A percentile compares a stretch with the other conserved stretches of the same genome.
phyloP scores from a whole-genome alignment of 208 protist species.

The Trypanosoma lewisi region DNA sequence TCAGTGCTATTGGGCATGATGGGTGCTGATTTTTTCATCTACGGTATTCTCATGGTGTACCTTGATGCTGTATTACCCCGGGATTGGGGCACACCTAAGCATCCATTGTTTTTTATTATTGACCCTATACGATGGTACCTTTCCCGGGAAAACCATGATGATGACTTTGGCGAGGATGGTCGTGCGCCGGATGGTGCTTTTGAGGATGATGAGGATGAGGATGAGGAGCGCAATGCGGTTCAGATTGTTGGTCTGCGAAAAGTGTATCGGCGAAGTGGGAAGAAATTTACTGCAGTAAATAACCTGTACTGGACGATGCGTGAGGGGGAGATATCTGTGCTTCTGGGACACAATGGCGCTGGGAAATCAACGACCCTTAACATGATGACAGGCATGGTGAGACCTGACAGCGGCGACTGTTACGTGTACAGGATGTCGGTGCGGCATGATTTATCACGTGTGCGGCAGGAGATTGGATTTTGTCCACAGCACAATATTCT shows the following conservation, averaged over 20 bases:
- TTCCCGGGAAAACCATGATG: background rate
- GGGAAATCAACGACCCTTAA: slow-evolving; percentile 51
- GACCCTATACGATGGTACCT: slow-evolving; percentile 27
- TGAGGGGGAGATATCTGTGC: slow-evolving; percentile 65
- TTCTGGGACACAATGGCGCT: slow-evolving; percentile 75
- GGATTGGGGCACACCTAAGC: slow-evolving; percentile 57
- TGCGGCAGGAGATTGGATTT: slow-evolving; percentile 71
- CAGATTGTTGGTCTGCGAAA: slow-evolving; percentile 37
- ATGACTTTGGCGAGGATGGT: background rate
- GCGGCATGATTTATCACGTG: slow-evolving; percentile 31
- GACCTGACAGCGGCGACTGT: slow-evolving; percentile 55
- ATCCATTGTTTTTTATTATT: slow-evolving; percentile 66
- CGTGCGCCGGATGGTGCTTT: slow-evolving; percentile 20
- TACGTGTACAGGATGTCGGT: slow-evolving; percentile 47
- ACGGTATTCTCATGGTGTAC: slow-evolving; percentile 53
- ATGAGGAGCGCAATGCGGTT: slow-evolving; percentile 27
- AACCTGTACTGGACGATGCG: slow-evolving; percentile 68
- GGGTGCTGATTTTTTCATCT: slow-evolving; percentile 42
- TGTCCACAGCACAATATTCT: slow-evolving; percentile 91
- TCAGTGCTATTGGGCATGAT: slow-evolving; percentile 31
- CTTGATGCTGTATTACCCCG: slow-evolving; percentile 59
- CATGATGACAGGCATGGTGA: slow-evolving; percentile 56
- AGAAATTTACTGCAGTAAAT: slow-evolving; percentile 60
- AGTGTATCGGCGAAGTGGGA: slow-evolving; percentile 37
- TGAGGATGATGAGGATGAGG: slow-evolving; percentile 16